A percentile compares a stretch with the other conserved stretches of the same genome.
phyloP scores from a whole-genome alignment of 768 basidiomycete genomes.

The Tricholoma terreum region DNA sequence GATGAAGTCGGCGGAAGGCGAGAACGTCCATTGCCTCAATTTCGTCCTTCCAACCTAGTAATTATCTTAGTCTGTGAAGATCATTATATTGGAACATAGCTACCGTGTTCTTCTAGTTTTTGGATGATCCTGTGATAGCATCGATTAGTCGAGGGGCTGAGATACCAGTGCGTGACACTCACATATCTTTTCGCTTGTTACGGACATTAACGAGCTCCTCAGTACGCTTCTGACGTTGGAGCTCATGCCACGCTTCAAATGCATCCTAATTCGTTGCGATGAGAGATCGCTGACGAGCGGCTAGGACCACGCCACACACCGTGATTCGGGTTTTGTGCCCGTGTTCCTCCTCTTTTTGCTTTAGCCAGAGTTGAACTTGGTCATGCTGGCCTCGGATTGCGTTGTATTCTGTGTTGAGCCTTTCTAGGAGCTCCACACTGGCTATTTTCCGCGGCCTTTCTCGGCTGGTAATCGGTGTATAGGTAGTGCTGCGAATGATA shows the following conservation, averaged over 20 bases:
- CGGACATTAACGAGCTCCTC: constrained; percentile 34
- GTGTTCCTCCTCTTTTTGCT: constrained; percentile 26
- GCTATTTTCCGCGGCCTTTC: constrained; percentile 16
- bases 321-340: constrained; percentile 25
- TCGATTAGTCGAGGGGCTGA: not conserved
- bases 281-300: not conserved
- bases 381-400: constrained; percentile 16
- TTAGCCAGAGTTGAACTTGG: constrained; percentile 26
- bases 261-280: constrained; percentile 20
- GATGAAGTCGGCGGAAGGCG: constrained; percentile 4
- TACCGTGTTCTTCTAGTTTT: constrained; percentile 1
- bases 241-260: constrained; percentile 30
- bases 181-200: constrained; percentile 36
- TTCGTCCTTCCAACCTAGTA: constrained; percentile 37
- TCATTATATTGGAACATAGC: constrained; percentile 10
- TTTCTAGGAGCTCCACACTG: constrained; percentile 12
- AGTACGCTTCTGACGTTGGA: constrained; percentile 31
- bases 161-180: constrained; percentile 10
- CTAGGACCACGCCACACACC: constrained; percentile 12
- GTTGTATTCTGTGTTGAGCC: constrained; percentile 24
- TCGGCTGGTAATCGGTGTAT: constrained; percentile 18
- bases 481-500: constrained; percentile 17
- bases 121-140: constrained; percentile 1
- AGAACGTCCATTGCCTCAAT: constrained; percentile 21
- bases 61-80: constrained; percentile 23